Base-by-base conservation (phyloP, 73 alveolate genomes). In the Paramecium biaurelia region DNA sequence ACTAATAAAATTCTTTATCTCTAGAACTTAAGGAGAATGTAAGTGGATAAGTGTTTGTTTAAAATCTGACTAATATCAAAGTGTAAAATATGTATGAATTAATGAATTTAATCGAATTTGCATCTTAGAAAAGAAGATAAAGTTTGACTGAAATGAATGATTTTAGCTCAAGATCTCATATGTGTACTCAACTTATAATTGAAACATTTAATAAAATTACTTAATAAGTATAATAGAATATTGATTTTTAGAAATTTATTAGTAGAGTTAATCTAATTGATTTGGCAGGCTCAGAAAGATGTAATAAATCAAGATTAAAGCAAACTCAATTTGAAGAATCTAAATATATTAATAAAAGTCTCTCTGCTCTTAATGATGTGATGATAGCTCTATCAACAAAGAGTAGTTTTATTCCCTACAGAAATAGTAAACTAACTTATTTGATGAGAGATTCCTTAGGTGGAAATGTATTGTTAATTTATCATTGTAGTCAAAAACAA, bases 251-350 rank as follows among this genome's bases (percentile, higher is more conserved):
- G 93, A 96, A 93, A 63, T 89, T 92, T 47, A 72, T 92, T 79
- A 86, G 98, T 3, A 93, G 93, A 79, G 92, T 97, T 11, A 96
- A 94, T 86, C 84, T 98, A 57, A 97, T 98, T 12, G 99, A 98
- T 92, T 92, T 98, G 70, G 99, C 99, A 1, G 99, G 99, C 10
- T 93, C 98, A 94, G 99, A 98, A 92, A 97, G 98, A 79, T 97
- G 95, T 42, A 94, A 95, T 1, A 97, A 96, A 84, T 95, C 99
- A 28, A 95, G 95, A 92, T 93, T 98, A n/a, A 95, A 95, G 57
- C 98, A 99, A 37, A 53, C n/a, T 53, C 68, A 53, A 53, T 92
- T 98, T 26, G 96, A 97, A 85, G 99, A 98, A 94, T 99, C 98
- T 34, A 97, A 97, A n/a, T 94, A 92, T 74, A 96, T 96, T 12